phyloP scores from a whole-genome alignment of 1,139 yeast genomes.

The Hyphopichia khmerensis region DNA sequence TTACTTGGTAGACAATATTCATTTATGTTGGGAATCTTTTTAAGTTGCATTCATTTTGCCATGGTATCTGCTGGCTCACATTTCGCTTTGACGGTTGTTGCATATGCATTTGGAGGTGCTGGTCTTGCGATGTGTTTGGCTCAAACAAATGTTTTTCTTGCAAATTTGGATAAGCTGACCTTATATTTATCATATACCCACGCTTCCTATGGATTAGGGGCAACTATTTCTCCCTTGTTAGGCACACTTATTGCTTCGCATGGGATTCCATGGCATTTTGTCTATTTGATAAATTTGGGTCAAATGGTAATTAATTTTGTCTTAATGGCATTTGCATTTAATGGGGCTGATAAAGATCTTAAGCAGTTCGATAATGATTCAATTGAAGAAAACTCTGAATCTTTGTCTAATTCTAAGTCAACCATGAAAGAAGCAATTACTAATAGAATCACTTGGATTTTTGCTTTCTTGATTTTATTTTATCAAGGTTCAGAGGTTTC shows the following conservation, averaged over 20 bases:
- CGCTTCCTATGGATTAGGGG: conserved; percentile 57
- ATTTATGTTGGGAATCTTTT: conserved; percentile 26
- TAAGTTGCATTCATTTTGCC: conserved; percentile 27
- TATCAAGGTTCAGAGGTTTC: conserved; percentile 63
- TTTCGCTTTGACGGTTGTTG: conserved; percentile 40
- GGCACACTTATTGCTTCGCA: conserved; percentile 48
- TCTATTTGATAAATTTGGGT: conserved; percentile 44
- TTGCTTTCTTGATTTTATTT: conserved; percentile 46
- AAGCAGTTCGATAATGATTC: conserved; percentile 12
- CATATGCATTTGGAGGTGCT: conserved; percentile 50
- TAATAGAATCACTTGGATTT: conserved; percentile 44
- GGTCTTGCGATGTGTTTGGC: conserved; percentile 51
- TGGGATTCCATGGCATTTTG: conserved; percentile 46
- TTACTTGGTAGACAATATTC: conserved; percentile 31
- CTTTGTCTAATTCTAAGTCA: conserved; percentile 1
- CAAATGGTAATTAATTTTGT: conserved; percentile 20
- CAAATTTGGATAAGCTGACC: conserved; percentile 42
- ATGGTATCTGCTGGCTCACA: conserved; percentile 29
- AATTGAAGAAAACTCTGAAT: not conserved
- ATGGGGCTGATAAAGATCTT: conserved; percentile 31
- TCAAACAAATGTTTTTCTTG: conserved; percentile 48
- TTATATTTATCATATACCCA: conserved; percentile 49
- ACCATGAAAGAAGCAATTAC: conserved; percentile 24
- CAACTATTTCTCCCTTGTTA: conserved; percentile 29
- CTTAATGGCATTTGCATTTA: conserved; percentile 28